Evolutionary conservation across 768 basidiomycete species (phyloP).

Genomic region (Flagelloscypha sp.): DNA sequence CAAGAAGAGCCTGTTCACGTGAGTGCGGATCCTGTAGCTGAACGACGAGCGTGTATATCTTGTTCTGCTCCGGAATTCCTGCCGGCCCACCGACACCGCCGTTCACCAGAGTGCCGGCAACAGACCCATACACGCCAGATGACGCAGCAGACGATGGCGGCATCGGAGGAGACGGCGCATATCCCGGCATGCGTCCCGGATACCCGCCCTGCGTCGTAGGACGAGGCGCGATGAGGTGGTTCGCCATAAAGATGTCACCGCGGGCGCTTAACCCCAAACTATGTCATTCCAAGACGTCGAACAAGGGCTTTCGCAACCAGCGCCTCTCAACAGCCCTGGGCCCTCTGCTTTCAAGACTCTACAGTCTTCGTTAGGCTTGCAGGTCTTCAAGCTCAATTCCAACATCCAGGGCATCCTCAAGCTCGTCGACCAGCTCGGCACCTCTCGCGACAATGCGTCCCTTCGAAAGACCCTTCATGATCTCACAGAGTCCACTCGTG

Average conservation of each 20-base stretch:
- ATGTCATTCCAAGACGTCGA: conserved; percentile 57
- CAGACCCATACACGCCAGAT: too few relatives aligned
- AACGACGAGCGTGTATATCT: conserved; percentile 87
- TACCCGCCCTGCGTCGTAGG: too few relatives aligned
- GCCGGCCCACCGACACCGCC: neutral
- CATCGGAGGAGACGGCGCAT: conserved; percentile 9
- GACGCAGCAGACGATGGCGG: conserved; percentile 11
- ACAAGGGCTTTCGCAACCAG: conserved; percentile 32
- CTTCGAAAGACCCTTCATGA: conserved; percentile 85
- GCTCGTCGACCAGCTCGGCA: conserved; percentile 95
- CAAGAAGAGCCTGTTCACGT: conserved; percentile 86
- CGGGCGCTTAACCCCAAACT: too few relatives aligned
- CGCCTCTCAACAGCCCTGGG: conserved; percentile 22
- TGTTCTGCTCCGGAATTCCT: conserved; percentile 53
- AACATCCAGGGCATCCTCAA: conserved; percentile 94
- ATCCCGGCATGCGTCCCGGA: too few relatives aligned
- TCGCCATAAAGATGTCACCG: too few relatives aligned
- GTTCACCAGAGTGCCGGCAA: too few relatives aligned
- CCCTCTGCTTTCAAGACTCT: conserved; percentile 59
- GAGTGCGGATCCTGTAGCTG: conserved; percentile 75
- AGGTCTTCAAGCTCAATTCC: conserved; percentile 98
- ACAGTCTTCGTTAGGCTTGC: conserved; percentile 76
- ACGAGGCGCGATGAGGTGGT: too few relatives aligned
- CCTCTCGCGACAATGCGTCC: conserved; percentile 65
- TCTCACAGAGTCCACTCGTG: conserved; percentile 87